Conservation (phyloP, 2,329 filamentous ascomycete species). For the Beauveria caledonica region DNA sequence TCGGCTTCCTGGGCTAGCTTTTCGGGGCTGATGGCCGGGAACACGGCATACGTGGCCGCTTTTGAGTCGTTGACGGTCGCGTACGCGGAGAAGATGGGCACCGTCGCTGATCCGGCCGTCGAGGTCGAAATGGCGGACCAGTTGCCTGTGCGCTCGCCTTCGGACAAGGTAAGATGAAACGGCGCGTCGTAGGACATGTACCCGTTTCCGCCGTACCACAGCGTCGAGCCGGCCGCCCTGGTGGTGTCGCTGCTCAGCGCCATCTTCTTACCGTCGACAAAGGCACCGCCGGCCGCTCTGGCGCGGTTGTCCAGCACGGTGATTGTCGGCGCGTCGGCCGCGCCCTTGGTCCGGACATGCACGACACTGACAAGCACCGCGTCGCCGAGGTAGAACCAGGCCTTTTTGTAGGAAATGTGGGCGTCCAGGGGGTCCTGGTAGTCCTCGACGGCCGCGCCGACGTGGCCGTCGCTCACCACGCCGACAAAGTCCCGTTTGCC, state of each 20-base stretch:
- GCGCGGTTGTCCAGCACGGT: constrained; percentile 18
- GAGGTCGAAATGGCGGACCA: constrained; percentile 19
- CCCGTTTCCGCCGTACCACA: constrained; percentile 18
- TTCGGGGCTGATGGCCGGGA: constrained; percentile 13
- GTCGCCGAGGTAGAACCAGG: constrained; percentile 17
- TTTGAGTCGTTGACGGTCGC: constrained; percentile 13
- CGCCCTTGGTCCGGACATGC: constrained; percentile 10
- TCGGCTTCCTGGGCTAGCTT: constrained; percentile 11
- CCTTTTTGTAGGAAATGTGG: constrained; percentile 17
- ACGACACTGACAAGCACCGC: constrained; percentile 15
- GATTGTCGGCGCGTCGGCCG: constrained; percentile 9
- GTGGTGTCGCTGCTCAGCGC: neutral
- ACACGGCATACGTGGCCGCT: constrained; percentile 14
- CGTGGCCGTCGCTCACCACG: constrained; percentile 17
- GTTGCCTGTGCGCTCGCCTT: constrained; percentile 17
- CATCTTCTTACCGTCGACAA: constrained; percentile 11
- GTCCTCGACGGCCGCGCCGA: constrained; percentile 16
- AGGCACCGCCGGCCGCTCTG: constrained; percentile 9
- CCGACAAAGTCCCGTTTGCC: constrained; percentile 18
- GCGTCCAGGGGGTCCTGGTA: constrained; percentile 16
- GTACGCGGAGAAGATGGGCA: constrained; percentile 18
- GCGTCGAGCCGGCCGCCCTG: neutral
- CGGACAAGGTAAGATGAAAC: constrained; percentile 15
- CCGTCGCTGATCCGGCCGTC: constrained; percentile 11
- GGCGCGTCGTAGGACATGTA: constrained; percentile 15